Conservation (phyloP, 139 green algal genomes). For the Prasinococcaceae sp. region DNA sequence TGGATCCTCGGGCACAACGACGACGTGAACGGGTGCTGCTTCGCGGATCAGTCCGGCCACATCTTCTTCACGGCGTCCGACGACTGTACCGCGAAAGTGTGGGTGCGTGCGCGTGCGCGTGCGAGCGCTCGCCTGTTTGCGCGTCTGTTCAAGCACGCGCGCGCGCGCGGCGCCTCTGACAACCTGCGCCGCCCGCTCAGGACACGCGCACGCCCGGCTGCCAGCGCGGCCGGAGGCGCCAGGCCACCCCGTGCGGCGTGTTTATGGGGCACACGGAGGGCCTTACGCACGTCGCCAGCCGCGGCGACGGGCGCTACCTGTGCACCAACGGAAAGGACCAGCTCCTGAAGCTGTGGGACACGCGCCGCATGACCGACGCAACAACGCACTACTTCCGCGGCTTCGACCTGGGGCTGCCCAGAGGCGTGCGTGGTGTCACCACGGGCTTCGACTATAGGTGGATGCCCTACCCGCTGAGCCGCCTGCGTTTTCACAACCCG, state of each 20-base stretch:
- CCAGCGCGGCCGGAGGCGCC: too few relatives aligned
- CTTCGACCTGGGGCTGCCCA: conserved; percentile 1
- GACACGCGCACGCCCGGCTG: too few relatives aligned
- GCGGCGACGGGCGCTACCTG: conserved; percentile 49
- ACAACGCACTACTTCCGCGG: background rate
- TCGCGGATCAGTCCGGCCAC: conserved; percentile 32
- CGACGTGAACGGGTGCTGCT: conserved; percentile 79
- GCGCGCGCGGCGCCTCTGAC: too few relatives aligned
- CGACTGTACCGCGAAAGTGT: conserved; percentile 60
- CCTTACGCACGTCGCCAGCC: conserved; percentile 64
- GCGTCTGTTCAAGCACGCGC: too few relatives aligned
- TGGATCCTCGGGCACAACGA: conserved; percentile 34
- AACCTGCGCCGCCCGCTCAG: too few relatives aligned
- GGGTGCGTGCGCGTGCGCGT: too few relatives aligned
- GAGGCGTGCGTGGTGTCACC: background rate
- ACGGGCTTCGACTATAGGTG: conserved; percentile 49
- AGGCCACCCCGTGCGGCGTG: conserved; percentile 45
- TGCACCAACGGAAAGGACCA: conserved; percentile 93
- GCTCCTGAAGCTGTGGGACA: conserved; percentile 84
- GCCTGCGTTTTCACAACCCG: conserved; percentile 56
- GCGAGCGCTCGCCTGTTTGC: too few relatives aligned
- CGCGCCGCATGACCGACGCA: conserved; percentile 32
- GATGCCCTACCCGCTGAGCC: conserved; percentile 60
- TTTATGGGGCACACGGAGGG: conserved; percentile 84
- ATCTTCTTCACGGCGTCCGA: conserved; percentile 57